Conservation (phyloP, 345 rosid species). For the Microcos paniculata region DNA sequence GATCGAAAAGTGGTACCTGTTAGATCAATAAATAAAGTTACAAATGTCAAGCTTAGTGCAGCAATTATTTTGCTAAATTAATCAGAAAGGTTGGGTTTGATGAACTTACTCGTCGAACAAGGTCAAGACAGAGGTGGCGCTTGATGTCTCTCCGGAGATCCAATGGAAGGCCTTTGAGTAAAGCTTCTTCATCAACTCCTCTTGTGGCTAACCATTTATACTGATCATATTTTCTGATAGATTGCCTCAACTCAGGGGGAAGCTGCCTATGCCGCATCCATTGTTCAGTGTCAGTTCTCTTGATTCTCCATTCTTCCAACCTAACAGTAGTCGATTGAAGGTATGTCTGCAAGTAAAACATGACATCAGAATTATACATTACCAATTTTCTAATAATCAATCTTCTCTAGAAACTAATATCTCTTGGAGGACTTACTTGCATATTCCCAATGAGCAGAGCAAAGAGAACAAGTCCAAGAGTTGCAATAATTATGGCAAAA, state of each 20-base stretch:
- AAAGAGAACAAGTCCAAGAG: conserved; percentile 84
- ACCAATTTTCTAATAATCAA: not conserved
- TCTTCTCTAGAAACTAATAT: not conserved
- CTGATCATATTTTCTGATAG: conserved; percentile 76
- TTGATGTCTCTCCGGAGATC: conserved; percentile 87
- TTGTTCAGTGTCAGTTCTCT: conserved; percentile 86
- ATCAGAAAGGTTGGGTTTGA: not conserved
- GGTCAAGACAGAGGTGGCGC: conserved; percentile 86
- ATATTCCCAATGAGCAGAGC: conserved; percentile 92
- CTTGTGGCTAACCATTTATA: conserved; percentile 88
- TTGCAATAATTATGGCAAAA: conserved; percentile 72
- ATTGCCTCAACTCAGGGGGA: conserved; percentile 58
- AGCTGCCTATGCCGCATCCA: conserved; percentile 97
- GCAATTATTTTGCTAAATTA: not conserved
- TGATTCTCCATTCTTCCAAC: conserved; percentile 90
- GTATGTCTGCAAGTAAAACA: conserved; percentile 56
- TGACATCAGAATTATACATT: not conserved
- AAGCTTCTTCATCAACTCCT: conserved; percentile 84
- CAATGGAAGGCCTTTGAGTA: conserved; percentile 74
- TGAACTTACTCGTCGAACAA: conserved; percentile 77
- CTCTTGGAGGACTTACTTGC: conserved; percentile 53
- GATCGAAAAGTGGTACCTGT: conserved; percentile 88
- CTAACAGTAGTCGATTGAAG: conserved; percentile 78
- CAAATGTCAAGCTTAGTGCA: conserved; percentile 2
- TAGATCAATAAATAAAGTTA: not conserved